These are phyloP conservation scores for Kodamaea neixiangensis DNA, from an alignment of 805 yeast species.

Conservation along the genomic window DNA sequence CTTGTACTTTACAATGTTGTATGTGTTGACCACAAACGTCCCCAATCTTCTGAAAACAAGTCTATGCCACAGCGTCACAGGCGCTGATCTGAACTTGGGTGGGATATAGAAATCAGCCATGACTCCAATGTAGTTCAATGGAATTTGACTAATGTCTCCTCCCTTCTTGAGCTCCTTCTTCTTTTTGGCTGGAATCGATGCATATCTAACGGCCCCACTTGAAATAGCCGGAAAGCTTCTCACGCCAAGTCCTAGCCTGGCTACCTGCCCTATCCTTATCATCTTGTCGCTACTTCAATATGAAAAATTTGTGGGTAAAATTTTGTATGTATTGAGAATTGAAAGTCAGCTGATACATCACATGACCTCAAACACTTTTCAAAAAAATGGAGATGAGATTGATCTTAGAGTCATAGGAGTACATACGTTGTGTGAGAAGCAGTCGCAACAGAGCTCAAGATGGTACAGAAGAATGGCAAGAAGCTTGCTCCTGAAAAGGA, in stretches of 20 bases:
- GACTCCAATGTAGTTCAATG: slow-evolving; percentile 40
- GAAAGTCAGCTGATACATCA: not conserved
- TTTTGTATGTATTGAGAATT: not conserved
- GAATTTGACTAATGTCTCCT: slow-evolving; percentile 39
- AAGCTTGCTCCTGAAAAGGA: slow-evolving; percentile 89
- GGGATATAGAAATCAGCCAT: slow-evolving; percentile 47
- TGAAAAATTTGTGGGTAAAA: slow-evolving; percentile 3
- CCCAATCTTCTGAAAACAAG: slow-evolving; percentile 64
- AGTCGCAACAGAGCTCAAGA: too few relatives aligned
- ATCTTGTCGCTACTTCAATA: not conserved
- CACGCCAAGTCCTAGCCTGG: slow-evolving; percentile 3
- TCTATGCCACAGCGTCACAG: slow-evolving; percentile 39
- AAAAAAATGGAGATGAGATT: slow-evolving; percentile 14
- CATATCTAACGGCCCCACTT: not conserved
- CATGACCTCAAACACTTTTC: not conserved
- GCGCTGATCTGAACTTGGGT: slow-evolving; percentile 28
- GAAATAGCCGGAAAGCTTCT: not conserved
- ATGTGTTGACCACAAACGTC: slow-evolving; percentile 66
- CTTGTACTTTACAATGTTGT: slow-evolving; percentile 49
- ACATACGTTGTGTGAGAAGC: too few relatives aligned
- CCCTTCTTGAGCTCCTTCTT: slow-evolving; percentile 15
- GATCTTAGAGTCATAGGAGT: too few relatives aligned
- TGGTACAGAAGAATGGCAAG: slow-evolving; percentile 12
- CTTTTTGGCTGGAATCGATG: slow-evolving; percentile 15
- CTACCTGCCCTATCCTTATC: slow-evolving; percentile 9